These are phyloP conservation scores for Colletotrichum costaricense DNA, from an alignment of 2,329 filamentous ascomycete species.

Conservation along the genomic window DNA sequence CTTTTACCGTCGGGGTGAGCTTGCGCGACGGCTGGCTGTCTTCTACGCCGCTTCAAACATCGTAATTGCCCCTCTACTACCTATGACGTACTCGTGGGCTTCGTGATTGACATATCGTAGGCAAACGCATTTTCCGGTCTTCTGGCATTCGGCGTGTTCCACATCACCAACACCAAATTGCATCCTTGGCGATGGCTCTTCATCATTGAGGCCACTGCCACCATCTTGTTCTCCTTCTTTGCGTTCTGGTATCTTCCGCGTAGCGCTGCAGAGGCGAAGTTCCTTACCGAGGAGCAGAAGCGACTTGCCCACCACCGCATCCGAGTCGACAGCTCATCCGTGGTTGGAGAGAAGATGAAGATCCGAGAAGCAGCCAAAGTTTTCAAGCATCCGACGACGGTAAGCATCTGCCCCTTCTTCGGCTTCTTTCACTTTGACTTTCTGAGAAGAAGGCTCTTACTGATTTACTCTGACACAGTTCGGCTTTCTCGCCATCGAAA, in stretches of 20 bases:
- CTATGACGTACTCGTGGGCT: too few relatives aligned
- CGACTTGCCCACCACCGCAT: conserved; percentile 78
- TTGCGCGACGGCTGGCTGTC: conserved; percentile 32
- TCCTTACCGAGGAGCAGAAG: conserved; percentile 75
- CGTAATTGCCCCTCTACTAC: neutral
- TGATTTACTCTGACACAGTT: neutral
- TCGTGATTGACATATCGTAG: neutral
- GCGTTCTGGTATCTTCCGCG: conserved; percentile 77
- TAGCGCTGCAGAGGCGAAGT: conserved; percentile 72
- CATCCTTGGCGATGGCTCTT: conserved; percentile 62
- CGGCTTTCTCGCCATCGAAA: conserved; percentile 55
- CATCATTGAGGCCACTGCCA: conserved; percentile 64
- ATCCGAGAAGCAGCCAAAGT: conserved; percentile 62
- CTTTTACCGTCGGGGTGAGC: conserved; percentile 36
- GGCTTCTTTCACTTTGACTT: neutral
- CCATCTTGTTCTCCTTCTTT: conserved; percentile 71
- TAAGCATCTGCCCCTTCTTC: conserved; percentile 54
- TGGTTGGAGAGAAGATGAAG: conserved; percentile 64
- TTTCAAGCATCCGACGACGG: conserved; percentile 60
- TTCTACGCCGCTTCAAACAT: conserved; percentile 39
- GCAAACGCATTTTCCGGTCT: conserved; percentile 32
- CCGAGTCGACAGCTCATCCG: conserved; percentile 77
- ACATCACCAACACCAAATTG: conserved; percentile 56
- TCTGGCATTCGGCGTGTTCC: conserved; percentile 41
- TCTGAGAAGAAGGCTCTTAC: neutral